Evolutionary conservation across 768 basidiomycete genomes (phyloP).

Genomic region (Myochromella boudieri): DNA sequence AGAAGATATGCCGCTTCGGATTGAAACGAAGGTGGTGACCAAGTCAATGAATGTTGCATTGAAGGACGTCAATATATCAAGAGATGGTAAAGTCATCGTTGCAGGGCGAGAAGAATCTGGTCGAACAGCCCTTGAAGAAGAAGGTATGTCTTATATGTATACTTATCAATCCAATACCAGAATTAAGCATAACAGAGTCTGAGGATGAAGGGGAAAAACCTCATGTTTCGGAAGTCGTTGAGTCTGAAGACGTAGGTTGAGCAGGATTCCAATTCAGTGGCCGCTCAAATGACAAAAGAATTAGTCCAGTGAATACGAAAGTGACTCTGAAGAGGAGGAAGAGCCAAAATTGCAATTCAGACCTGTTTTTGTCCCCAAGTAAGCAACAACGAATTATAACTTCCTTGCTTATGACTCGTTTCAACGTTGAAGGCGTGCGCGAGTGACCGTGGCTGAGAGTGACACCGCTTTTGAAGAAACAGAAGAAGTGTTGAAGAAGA

Average conservation of each 20-base stretch:
- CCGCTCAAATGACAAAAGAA: conserved; percentile 14
- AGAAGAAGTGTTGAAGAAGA: conserved; percentile 69
- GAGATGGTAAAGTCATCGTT: conserved; percentile 77
- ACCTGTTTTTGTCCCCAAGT: conserved; percentile 97
- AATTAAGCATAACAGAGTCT: conserved; percentile 33
- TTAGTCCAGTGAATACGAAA: conserved; percentile 86
- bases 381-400: conserved; percentile 27
- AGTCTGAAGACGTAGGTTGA: conserved; percentile 45
- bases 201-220: conserved; percentile 32
- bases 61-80: conserved; percentile 79
- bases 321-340: conserved; percentile 78
- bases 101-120: conserved; percentile 80
- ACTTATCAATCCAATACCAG: conserved; percentile 10
- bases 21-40: conserved; percentile 29
- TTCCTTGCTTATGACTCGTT: no score
- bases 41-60: conserved; percentile 73
- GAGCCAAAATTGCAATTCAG: conserved; percentile 76
- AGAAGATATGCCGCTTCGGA: conserved; percentile 38
- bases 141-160: conserved; percentile 23
- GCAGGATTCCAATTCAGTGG: not conserved
- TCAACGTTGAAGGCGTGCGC: conserved; percentile 80
- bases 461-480: conserved; percentile 69
- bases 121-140: conserved; percentile 62
- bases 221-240: conserved; percentile 11
- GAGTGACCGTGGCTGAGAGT: conserved; percentile 68